Conservation (phyloP, 371 early-diverging fungal species). For the Mortierella sp. region DNA sequence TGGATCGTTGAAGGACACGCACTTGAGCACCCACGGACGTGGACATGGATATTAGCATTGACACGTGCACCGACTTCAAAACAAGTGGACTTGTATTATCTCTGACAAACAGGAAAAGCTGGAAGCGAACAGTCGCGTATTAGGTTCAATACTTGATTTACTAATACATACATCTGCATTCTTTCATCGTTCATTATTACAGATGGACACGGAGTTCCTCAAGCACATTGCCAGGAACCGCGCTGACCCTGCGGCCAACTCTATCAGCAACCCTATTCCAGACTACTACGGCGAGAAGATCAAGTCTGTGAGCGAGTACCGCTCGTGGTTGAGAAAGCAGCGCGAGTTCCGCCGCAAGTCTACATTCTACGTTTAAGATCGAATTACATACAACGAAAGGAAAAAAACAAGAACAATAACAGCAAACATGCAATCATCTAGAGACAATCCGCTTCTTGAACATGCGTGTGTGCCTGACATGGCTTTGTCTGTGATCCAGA, state of each 20-base stretch:
- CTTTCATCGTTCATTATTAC: background rate
- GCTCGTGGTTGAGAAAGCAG: constrained; percentile 92
- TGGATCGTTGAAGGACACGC: background rate
- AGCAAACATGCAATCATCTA: background rate
- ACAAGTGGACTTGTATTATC: background rate
- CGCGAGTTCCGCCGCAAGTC: constrained; percentile 84
- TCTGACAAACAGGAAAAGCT: background rate
- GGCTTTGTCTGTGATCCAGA: no score
- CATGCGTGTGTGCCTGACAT: no score
- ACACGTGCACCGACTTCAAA: background rate
- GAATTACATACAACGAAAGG: background rate
- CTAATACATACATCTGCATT: background rate
- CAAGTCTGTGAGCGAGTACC: constrained; percentile 84
- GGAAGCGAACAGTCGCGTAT: background rate
- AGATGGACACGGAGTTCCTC: constrained; percentile 85
- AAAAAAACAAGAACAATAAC: background rate
- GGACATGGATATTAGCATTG: background rate
- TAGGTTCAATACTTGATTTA: background rate
- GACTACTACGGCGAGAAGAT: constrained; percentile 97
- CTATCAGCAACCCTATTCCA: constrained; percentile 86
- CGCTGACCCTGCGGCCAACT: constrained; percentile 82
- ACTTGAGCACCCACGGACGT: background rate
- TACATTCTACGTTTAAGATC: constrained; percentile 63
- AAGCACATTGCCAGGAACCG: constrained; percentile 84
- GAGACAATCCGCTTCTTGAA: background rate